phyloP scores from a whole-genome alignment of 371 early-diverging fungal species.

The Mucor plumbeus region DNA sequence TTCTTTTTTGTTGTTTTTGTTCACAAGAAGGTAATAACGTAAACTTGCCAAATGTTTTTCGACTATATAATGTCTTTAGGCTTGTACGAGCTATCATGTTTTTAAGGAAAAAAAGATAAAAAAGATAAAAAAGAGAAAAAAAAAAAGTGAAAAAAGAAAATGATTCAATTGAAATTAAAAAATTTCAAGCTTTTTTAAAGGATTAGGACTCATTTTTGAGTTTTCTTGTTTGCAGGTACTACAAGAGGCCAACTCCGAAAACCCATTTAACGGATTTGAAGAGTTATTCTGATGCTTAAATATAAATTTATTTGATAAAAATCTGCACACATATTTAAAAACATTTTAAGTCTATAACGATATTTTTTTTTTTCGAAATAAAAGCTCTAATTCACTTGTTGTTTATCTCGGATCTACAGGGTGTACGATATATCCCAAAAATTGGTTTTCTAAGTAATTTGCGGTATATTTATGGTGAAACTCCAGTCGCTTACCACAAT shows the following conservation, averaged over 20 bases:
- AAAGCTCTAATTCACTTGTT: background rate
- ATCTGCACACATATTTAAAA: too few relatives aligned
- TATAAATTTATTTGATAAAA: too few relatives aligned
- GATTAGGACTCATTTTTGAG: too few relatives aligned
- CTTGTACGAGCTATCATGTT: slow-evolving; percentile 15
- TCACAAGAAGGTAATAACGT: background rate
- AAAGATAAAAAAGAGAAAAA: background rate
- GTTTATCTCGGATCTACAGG: background rate
- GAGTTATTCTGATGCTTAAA: too few relatives aligned
- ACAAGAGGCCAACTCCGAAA: too few relatives aligned
- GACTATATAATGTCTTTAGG: slow-evolving; percentile 4
- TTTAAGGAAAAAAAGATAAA: background rate
- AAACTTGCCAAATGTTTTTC: background rate
- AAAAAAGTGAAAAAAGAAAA: background rate
- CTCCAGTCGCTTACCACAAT: background rate
- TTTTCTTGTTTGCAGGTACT: too few relatives aligned
- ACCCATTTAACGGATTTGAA: too few relatives aligned
- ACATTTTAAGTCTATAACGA: too few relatives aligned
- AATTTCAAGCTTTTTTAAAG: too few relatives aligned
- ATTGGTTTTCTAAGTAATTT: background rate
- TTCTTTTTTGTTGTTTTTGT: background rate
- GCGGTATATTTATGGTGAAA: too few relatives aligned
- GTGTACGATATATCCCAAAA: background rate
- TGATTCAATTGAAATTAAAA: too few relatives aligned
- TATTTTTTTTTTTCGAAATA: background rate